These are phyloP conservation scores for Quercus phellos DNA, from an alignment of 331 rosid species.

Conservation along the genomic window DNA sequence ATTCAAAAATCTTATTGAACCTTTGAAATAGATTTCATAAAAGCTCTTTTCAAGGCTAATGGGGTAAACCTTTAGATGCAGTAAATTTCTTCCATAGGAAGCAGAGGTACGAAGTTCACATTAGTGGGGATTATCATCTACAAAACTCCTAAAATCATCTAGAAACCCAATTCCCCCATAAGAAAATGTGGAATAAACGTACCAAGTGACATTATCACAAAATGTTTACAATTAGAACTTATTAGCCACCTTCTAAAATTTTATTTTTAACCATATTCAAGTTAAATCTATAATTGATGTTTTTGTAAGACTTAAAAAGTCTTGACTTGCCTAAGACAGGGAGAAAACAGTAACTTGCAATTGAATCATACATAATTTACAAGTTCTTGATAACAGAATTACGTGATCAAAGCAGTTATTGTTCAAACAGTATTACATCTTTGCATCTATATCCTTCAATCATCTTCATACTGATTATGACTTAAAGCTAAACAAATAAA, in stretches of 20 bases:
- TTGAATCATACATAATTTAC: not conserved
- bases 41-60: not conserved
- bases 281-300: not conserved
- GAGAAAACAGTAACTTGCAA: not conserved
- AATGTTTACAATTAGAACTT: not conserved
- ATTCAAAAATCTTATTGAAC: not conserved
- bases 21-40: not conserved
- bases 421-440: not conserved
- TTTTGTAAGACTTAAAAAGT: not conserved
- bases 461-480: not conserved
- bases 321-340: not conserved
- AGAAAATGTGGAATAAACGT: not conserved
- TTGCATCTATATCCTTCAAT: not conserved
- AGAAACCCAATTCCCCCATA: not conserved
- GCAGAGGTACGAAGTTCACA: not conserved
- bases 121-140: not conserved
- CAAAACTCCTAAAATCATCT: not conserved
- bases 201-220: not conserved
- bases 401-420: not conserved
- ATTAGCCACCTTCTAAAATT: not conserved
- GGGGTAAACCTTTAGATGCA: not conserved
- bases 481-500: not conserved
- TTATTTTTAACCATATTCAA: not conserved
- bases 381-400: not conserved
- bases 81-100: not conserved